Base-by-base conservation (phyloP, 257 asterid species). In the Striga asiatica region DNA sequence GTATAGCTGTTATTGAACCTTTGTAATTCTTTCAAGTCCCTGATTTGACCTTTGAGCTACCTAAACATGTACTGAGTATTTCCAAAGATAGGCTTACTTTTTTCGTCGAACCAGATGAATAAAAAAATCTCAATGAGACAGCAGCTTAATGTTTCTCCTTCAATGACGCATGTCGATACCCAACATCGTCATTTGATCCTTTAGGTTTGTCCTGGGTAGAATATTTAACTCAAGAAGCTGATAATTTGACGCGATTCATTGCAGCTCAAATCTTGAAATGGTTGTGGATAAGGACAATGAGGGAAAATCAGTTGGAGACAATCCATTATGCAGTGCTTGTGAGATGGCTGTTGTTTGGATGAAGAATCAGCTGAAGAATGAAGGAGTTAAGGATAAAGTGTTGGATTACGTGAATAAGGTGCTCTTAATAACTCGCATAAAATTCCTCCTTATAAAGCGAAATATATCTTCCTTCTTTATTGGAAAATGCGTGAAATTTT, bases 311-410 rank as follows among this genome's bases (percentile, higher is more conserved):
- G 68, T 56, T 22, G 80, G 81, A 4, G 76, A 75, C 3, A 52
- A 65, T 28, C 73, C 95, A 5, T 1, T 87, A 55, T 92, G 98
- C 52, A 47, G 76, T 53, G 95, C 83, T 51, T 92, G 98, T 64
- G 80, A 92, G 73, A 77, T 92, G 98, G 93, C 97, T 6, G 97
- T 92, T 46, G 82, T 83, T 38, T 92, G 97, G 98, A 84, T 92
- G 72, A 85, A 73, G 61, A 92, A 75, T 81, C 89, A 87, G 69
- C 82, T 92, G 29, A 77, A 64, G 14, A 65, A 86, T 20, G 54
- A 75, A 11, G 76, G 60, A 39, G 83, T 76, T 1, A 91, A 91
- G 73, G 95, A 87, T 41, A 71, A 46, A 71, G 98, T 84, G 52
- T 27, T 91, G 0, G 79, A 73, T 0, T 91, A 84, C 56, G 93